A percentile compares a stretch with the other conserved stretches of the same genome.
Conservation (phyloP, 495 filamentous ascomycete species). For the Saxophila tyrrhenica region DNA sequence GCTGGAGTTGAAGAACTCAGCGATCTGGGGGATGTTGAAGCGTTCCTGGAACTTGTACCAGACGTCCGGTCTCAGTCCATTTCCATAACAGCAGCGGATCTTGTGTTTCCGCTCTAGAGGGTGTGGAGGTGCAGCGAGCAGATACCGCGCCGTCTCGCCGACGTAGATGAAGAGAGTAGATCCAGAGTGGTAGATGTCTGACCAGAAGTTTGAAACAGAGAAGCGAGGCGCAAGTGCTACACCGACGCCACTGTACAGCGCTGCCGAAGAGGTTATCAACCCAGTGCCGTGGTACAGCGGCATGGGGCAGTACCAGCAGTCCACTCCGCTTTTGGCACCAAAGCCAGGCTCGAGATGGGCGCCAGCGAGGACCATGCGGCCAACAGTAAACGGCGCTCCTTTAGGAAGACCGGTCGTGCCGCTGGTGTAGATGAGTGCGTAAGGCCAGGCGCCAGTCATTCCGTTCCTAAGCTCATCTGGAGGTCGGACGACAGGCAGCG, state of each 20-base stretch:
- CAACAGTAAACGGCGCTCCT: constrained; percentile 6
- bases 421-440: constrained; percentile 16
- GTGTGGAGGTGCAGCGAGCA: constrained; percentile 56
- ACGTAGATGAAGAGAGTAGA: constrained; percentile 70
- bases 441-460: constrained; percentile 4
- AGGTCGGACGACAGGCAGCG: constrained; percentile 38
- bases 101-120: constrained; percentile 54
- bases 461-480: constrained; percentile 35
- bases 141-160: constrained; percentile 68
- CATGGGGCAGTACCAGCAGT: constrained; percentile 69
- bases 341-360: constrained; percentile 4
- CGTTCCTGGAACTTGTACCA: constrained; percentile 29
- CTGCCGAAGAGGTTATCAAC: constrained; percentile 47
- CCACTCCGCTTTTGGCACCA: constrained; percentile 23
- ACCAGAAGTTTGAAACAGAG: constrained; percentile 61
- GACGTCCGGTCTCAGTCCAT: constrained; percentile 31
- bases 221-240: constrained; percentile 62
- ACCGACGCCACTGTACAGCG: constrained; percentile 58
- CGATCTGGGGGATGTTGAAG: constrained; percentile 27
- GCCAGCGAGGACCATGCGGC: neutral
- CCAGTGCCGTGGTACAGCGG: constrained; percentile 68
- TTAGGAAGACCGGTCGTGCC: constrained; percentile 48
- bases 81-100: constrained; percentile 49
- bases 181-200: constrained; percentile 54
- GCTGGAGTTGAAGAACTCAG: constrained; percentile 32